Conservation (phyloP, 2,329 filamentous ascomycete species). For the Albophoma yamanashiensis region DNA sequence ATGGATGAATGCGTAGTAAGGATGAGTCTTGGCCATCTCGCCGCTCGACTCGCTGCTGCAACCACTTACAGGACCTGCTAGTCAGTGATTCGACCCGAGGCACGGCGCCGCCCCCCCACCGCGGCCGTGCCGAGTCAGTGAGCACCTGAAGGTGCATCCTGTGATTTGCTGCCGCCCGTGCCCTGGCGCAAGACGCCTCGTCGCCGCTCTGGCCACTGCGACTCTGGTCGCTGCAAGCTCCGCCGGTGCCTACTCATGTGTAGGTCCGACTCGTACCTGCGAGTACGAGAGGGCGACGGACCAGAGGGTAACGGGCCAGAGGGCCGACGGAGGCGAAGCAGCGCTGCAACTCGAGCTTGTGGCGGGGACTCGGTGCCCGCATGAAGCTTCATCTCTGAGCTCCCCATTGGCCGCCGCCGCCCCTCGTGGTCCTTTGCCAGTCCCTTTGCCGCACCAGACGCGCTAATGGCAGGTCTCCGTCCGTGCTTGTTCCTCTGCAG, state of each 20-base stretch:
- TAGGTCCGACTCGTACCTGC: not conserved
- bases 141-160: not conserved
- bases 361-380: not conserved
- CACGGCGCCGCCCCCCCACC: not conserved
- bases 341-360: not conserved
- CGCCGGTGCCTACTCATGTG: not conserved
- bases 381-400: not conserved
- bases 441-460: not conserved
- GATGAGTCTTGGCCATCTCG: not conserved
- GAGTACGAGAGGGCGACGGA: not conserved
- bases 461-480: not conserved
- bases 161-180: slow-evolving; percentile 6
- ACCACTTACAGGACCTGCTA: not conserved
- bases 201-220: slow-evolving; percentile 1
- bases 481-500: not conserved
- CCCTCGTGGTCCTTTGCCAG: not conserved
- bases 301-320: not conserved
- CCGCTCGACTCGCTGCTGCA: not conserved
- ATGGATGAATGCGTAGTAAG: too few species aligned
- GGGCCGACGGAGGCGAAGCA: not conserved
- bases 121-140: slow-evolving; percentile 7
- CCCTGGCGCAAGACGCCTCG: not conserved
- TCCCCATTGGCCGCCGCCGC: not conserved
- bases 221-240: not conserved
- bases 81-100: not conserved